phyloP scores from a whole-genome alignment of 1,284 basidiomycete genomes.

The Rhodotorula sp. region DNA sequence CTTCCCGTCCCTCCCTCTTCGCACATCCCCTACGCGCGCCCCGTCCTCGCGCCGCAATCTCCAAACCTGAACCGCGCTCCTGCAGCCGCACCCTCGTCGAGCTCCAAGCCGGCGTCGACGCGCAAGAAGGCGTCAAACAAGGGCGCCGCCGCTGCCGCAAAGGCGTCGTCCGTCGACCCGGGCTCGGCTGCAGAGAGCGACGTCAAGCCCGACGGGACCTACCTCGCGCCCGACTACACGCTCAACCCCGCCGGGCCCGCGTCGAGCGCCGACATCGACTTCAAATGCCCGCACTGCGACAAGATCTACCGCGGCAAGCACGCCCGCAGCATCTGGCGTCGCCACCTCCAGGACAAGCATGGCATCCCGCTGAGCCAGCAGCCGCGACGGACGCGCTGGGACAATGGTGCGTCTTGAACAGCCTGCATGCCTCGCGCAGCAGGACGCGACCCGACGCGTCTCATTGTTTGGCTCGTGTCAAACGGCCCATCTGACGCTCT shows the following conservation, averaged over 20 bases:
- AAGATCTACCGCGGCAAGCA: conserved; percentile 59
- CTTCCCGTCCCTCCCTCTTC: conserved; percentile 4
- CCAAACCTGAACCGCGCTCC: not conserved
- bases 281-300: conserved; percentile 54
- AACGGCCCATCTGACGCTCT: not conserved
- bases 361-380: conserved; percentile 57
- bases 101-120: not conserved
- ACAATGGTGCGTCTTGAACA: conserved; percentile 52
- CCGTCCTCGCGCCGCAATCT: not conserved
- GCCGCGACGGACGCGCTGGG: conserved; percentile 59
- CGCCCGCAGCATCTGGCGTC: conserved; percentile 58
- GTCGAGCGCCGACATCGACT: conserved; percentile 33
- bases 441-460: not conserved
- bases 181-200: not conserved
- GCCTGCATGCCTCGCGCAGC: not conserved
- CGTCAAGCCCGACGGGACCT: not conserved
- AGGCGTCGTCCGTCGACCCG: not conserved
- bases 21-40: conserved; percentile 3
- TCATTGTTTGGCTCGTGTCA: not conserved
- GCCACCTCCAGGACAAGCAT: conserved; percentile 61
- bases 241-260: conserved; percentile 41
- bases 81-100: not conserved
- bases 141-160: not conserved
- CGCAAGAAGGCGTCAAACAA: not conserved
- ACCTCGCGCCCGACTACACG: conserved; percentile 36